These are phyloP conservation scores for Acidomyces sp. DNA, from an alignment of 495 filamentous ascomycete genomes.

Conservation along the genomic window DNA sequence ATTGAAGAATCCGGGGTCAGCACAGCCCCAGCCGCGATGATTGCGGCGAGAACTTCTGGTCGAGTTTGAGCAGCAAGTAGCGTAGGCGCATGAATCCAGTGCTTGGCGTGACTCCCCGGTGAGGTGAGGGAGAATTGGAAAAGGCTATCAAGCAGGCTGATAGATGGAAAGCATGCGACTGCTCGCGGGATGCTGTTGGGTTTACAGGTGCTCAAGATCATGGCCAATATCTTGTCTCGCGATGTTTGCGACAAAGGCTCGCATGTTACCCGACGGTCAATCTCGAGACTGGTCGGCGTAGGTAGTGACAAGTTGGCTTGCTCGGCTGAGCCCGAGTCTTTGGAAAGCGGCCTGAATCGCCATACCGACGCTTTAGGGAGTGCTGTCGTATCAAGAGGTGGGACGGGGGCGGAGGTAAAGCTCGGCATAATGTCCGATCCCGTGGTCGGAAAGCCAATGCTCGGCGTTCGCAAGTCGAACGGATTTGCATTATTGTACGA, in stretches of 20 bases:
- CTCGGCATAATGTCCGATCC: constrained; percentile 20
- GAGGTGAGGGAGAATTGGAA: constrained; percentile 47
- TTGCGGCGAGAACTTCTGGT: constrained; percentile 42
- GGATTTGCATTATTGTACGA: constrained; percentile 40
- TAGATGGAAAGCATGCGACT: constrained; percentile 47
- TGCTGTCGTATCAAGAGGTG: constrained; percentile 16
- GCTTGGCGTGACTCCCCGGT: constrained; percentile 36
- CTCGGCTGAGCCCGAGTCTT: constrained; percentile 40
- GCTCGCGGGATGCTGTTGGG: constrained; percentile 35
- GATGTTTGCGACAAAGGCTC: constrained; percentile 36
- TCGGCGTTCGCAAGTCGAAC: constrained; percentile 21
- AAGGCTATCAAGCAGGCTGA: constrained; percentile 44
- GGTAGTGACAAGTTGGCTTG: constrained; percentile 41
- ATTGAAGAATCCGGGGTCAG: constrained; percentile 42
- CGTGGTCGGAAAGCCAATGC: constrained; percentile 16
- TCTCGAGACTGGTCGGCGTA: constrained; percentile 21
- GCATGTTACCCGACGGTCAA: constrained; percentile 26
- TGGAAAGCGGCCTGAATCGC: constrained; percentile 38
- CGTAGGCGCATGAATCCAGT: constrained; percentile 46
- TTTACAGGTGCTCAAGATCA: constrained; percentile 41
- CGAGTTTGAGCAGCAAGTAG: constrained; percentile 34
- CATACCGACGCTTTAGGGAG: constrained; percentile 38
- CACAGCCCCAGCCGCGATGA: constrained; percentile 44
- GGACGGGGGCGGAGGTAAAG: constrained; percentile 17
- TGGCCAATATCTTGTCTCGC: constrained; percentile 44